Percentiles rank a stretch among this genome's conserved stretches.
Evolutionary conservation across 2,329 filamentous ascomycete species (phyloP).

Genomic region (Cyphellophora attinorum): DNA sequence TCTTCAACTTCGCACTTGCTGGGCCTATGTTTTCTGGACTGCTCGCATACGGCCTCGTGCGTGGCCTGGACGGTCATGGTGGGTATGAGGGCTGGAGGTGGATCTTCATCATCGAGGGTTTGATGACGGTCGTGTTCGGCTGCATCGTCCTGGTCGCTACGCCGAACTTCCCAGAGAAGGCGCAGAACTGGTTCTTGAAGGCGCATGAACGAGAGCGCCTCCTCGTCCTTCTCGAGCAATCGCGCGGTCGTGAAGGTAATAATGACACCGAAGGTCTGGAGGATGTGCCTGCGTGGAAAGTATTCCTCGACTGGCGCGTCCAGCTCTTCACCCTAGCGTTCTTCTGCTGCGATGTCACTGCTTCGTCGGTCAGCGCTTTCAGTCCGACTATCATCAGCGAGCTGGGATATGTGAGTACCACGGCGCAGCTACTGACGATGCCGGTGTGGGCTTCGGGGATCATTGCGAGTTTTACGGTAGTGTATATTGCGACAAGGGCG

Average conservation of each 20-base stretch:
- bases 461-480: too few species aligned
- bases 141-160: conserved; percentile 32
- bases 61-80: conserved; percentile 39
- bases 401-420: conserved; percentile 28
- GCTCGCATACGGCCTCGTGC: conserved; percentile 40
- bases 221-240: conserved; percentile 26
- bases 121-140: conserved; percentile 34
- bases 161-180: conserved; percentile 35
- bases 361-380: conserved; percentile 30
- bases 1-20: conserved; percentile 38
- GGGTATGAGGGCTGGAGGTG: conserved; percentile 39
- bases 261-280: conserved; percentile 34
- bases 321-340: conserved; percentile 21
- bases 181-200: conserved; percentile 29
- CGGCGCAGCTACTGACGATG: conserved; percentile 30
- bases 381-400: conserved; percentile 31
- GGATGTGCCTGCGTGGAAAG: too few species aligned
- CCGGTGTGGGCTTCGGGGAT: too few species aligned
- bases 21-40: conserved; percentile 44
- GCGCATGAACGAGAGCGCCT: conserved; percentile 30
- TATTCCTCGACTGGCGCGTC: conserved; percentile 24
- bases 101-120: conserved; percentile 47
- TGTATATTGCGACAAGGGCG: too few species aligned
- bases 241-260: conserved; percentile 28
- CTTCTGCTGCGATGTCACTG: conserved; percentile 29